Conservation (phyloP, 306 rosid genomes). For the Senna tora region DNA sequence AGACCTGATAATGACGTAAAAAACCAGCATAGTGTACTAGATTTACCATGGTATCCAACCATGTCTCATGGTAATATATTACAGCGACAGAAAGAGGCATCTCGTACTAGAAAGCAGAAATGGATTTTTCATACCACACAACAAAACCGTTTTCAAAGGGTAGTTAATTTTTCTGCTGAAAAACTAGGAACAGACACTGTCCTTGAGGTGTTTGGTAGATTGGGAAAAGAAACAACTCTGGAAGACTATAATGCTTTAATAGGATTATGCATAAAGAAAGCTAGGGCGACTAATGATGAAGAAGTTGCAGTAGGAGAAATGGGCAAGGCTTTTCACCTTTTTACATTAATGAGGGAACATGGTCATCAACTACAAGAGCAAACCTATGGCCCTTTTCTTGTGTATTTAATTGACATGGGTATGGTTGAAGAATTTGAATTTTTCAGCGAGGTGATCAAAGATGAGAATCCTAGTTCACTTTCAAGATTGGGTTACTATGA, state of each 20-base stretch:
- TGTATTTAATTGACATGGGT: slow-evolving; percentile 68
- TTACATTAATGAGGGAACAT: slow-evolving; percentile 60
- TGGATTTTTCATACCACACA: slow-evolving; percentile 47
- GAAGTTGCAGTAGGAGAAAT: slow-evolving; percentile 54
- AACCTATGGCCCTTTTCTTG: slow-evolving; percentile 64
- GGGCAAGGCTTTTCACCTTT: slow-evolving; percentile 53
- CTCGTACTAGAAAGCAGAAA: slow-evolving; percentile 66
- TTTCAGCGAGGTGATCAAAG: slow-evolving; percentile 56
- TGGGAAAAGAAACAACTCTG: slow-evolving; percentile 67
- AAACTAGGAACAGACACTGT: slow-evolving; percentile 58
- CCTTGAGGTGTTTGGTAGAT: slow-evolving; percentile 48
- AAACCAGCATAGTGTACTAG: slow-evolving; percentile 23
- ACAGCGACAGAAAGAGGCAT: slow-evolving; percentile 46
- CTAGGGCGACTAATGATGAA: slow-evolving; percentile 58
- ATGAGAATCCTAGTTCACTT: slow-evolving; percentile 51
- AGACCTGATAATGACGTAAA: slow-evolving; percentile 24
- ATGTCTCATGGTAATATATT: neutral
- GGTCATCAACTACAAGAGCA: slow-evolving; percentile 67
- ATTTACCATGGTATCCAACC: slow-evolving; percentile 46
- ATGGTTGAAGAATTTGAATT: slow-evolving; percentile 68
- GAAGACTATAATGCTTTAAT: slow-evolving; percentile 67
- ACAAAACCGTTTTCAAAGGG: slow-evolving; percentile 37
- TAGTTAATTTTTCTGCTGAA: slow-evolving; percentile 48
- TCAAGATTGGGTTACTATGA: slow-evolving; percentile 81
- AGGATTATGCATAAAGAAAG: slow-evolving; percentile 54